A percentile compares a stretch with the other conserved stretches of the same genome.
Conservation (phyloP, 2,329 filamentous ascomycete species). For the Fusarium pseudograminearum region DNA sequence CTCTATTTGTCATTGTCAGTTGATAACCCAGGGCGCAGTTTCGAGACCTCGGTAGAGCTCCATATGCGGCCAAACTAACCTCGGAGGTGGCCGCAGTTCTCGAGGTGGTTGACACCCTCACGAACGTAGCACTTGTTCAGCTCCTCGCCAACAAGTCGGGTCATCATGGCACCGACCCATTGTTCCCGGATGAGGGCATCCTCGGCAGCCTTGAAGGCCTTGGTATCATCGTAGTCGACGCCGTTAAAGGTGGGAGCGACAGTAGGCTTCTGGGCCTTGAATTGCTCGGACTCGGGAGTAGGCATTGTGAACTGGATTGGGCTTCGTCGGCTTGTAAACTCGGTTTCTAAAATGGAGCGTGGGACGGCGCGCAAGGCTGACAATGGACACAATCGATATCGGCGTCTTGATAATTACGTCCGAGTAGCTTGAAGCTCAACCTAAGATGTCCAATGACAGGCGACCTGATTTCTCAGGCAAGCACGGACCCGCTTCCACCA, state of each 20-base stretch:
- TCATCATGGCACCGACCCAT: constrained; percentile 93
- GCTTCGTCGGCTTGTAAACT: constrained; percentile 24
- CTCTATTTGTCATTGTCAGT: constrained; percentile 62
- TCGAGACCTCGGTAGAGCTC: constrained; percentile 6
- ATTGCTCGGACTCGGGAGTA: constrained; percentile 83
- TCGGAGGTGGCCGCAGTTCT: constrained; percentile 86
- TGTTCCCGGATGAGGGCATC: constrained; percentile 86
- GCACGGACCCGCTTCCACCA: constrained; percentile 18
- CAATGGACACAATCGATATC: constrained; percentile 42
- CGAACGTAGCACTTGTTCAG: constrained; percentile 86
- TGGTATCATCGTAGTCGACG: constrained; percentile 87
- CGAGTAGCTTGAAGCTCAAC: constrained; percentile 48
- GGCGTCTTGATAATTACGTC: constrained; percentile 40
- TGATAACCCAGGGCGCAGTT: constrained; percentile 3
- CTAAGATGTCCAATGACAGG: constrained; percentile 42
- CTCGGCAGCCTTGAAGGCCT: constrained; percentile 83
- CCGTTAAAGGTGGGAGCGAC: constrained; percentile 87
- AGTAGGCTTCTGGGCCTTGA: constrained; percentile 85
- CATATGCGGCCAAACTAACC: constrained; percentile 66
- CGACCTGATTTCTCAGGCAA: constrained; percentile 51
- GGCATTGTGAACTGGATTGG: constrained; percentile 68
- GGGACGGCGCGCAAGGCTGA: constrained; percentile 33
- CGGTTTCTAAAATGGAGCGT: constrained; percentile 23
- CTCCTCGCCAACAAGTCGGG: constrained; percentile 82
- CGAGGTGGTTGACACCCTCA: constrained; percentile 87